Evolutionary conservation across 2,329 filamentous ascomycete genomes (phyloP), one percentile per base, ranked within the genome.

Genomic region (Fusarium protoensiforme): DNA sequence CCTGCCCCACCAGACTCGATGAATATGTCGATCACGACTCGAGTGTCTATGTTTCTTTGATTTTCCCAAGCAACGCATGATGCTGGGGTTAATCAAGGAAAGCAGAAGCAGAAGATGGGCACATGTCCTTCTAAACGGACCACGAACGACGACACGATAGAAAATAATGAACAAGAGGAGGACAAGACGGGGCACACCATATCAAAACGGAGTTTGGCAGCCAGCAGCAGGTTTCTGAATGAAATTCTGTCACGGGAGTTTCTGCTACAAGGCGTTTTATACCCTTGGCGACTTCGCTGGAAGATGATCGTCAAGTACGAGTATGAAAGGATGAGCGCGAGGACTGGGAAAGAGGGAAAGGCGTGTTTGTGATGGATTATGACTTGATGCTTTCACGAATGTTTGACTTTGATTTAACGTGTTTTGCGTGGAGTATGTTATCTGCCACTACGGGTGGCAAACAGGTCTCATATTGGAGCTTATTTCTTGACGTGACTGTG

Each of bases 381-480:
- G 71, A 73, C 31, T 74, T 71, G 63, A 73, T 24, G 71, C 24
- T 68, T 62, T 68, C 63, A 73, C 20, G 66, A 63, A 59, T 24
- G 53, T 62, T 46, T 57, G 36, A 35, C 38, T 67, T 29, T 36
- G 35, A 31, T 65, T 53, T 35, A n/a, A 27, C 33, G 14, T 16
- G 27, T 20, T 22, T 56, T 20, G 18, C 16, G n/a, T 27, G 48
- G 33, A 22, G 33, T 22, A 31, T 64, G 43, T 43, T n/a, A 65
- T 60, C 41, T 38, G 27, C 51, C 35, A 31, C 20, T 22, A n/a
- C 9, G 22, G 20, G 46, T 46, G 54, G 29, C 18, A 29, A 35
- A 14, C 7, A 20, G 22, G 46, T 36, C 41, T 29, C 8, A 14
- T 7, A 10, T n/a, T 5, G 38, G 56, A 51, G 24, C n/a, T 48